These are phyloP conservation scores for Ascochyta pisi DNA, from an alignment of 2,329 filamentous ascomycete species.

Conservation along the genomic window DNA sequence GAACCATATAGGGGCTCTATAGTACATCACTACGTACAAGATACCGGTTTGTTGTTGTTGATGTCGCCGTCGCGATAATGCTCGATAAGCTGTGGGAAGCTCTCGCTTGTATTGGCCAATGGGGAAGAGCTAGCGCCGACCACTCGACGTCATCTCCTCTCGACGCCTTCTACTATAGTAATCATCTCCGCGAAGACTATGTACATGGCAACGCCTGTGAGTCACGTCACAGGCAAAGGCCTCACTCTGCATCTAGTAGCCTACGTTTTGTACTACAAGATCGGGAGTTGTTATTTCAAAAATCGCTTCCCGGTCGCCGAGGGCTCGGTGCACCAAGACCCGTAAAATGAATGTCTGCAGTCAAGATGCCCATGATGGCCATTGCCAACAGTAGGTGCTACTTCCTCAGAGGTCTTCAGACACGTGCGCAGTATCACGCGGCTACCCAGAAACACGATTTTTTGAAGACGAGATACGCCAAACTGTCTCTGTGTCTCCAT, in stretches of 20 bases:
- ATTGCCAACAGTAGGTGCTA: background rate
- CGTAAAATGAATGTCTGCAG: too few species aligned
- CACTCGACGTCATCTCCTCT: slow-evolving; percentile 8
- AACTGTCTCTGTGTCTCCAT: background rate
- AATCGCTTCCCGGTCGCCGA: too few species aligned
- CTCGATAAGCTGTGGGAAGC: slow-evolving; percentile 22
- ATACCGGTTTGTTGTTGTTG: slow-evolving; percentile 11
- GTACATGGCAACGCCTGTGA: too few species aligned
- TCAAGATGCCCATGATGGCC: too few species aligned
- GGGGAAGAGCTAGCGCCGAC: background rate
- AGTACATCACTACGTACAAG: slow-evolving; percentile 1
- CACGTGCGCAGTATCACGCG: background rate
- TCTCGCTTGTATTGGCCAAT: slow-evolving; percentile 16
- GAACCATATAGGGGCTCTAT: background rate
- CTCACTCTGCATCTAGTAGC: too few species aligned
- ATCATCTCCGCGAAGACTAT: too few species aligned
- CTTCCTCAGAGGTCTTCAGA: background rate
- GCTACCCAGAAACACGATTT: background rate
- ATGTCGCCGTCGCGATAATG: slow-evolving; percentile 30
- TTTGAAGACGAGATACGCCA: background rate
- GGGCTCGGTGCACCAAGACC: too few species aligned
- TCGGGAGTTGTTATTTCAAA: too few species aligned
- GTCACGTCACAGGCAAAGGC: too few species aligned
- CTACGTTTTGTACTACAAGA: too few species aligned
- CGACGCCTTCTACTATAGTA: background rate